Conservation (phyloP, 306 rosid species). For the Fragaria vesca region DNA sequence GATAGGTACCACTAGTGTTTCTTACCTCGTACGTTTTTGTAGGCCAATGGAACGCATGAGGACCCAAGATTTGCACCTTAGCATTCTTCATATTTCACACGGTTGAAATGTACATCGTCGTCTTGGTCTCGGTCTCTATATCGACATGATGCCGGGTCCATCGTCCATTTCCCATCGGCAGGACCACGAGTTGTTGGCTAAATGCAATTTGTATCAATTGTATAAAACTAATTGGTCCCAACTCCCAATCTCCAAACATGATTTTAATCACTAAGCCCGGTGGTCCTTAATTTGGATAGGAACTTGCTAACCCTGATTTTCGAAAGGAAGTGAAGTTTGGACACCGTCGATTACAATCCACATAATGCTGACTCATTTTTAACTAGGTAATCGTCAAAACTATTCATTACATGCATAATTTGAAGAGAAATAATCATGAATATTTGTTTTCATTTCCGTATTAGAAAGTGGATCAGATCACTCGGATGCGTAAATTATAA, state of each 20-base stretch:
- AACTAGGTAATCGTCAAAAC: too few relatives aligned
- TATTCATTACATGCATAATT: too few relatives aligned
- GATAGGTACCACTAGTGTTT: background rate
- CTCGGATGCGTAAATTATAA: too few relatives aligned
- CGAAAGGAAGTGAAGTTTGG: too few relatives aligned
- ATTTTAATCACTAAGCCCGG: background rate
- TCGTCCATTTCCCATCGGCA: background rate
- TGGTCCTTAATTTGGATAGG: background rate
- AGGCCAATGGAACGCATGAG: background rate
- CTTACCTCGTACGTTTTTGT: background rate
- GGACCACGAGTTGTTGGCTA: slow-evolving; percentile 5
- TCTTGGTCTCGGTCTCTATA: background rate
- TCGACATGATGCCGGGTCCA: background rate
- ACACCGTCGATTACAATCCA: too few relatives aligned
- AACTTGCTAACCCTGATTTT: background rate
- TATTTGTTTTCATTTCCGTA: too few relatives aligned
- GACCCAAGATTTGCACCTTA: background rate
- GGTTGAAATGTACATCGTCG: background rate
- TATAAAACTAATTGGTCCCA: background rate
- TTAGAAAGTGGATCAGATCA: too few relatives aligned
- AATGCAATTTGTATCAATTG: background rate
- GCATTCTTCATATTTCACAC: background rate
- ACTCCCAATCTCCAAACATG: background rate
- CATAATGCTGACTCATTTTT: too few relatives aligned
- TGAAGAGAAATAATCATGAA: too few relatives aligned